A percentile compares a stretch with the other conserved stretches of the same genome.
These are phyloP conservation scores for Sindora glabra DNA, from an alignment of 306 rosid genomes.

Conservation along the genomic window DNA sequence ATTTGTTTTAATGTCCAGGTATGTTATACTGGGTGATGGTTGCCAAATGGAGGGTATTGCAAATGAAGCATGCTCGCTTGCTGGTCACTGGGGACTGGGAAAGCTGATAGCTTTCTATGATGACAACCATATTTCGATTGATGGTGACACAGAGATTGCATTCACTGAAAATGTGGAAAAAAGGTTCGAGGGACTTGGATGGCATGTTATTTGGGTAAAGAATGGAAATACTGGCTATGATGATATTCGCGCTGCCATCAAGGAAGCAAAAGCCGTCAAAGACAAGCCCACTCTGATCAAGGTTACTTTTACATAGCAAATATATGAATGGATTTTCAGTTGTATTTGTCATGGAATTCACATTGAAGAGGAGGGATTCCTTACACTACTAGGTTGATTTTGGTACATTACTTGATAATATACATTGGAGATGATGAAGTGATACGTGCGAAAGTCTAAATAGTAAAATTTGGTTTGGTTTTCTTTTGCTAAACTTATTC, in stretches of 20 bases:
- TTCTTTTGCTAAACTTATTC: not conserved
- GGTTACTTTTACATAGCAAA: too few species aligned
- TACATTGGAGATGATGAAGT: not conserved
- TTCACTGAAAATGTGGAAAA: constrained; percentile 81
- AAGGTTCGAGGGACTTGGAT: constrained; percentile 96
- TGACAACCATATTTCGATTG: constrained; percentile 97
- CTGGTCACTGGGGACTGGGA: constrained; percentile 99
- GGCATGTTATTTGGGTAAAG: constrained; percentile 99
- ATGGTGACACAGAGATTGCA: constrained; percentile 92
- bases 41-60: constrained; percentile 99
- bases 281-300: constrained; percentile 95
- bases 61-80: constrained; percentile 84
- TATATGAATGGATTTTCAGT: too few species aligned
- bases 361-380: constrained; percentile 1
- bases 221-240: constrained; percentile 97
- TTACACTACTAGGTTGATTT: not conserved
- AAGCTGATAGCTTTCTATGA: constrained; percentile 90
- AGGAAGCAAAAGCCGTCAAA: constrained; percentile 92
- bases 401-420: not conserved
- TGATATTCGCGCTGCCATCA: constrained; percentile 93
- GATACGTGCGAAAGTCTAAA: not conserved
- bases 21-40: constrained; percentile 87
- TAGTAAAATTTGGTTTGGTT: not conserved
- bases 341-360: constrained; percentile 8
- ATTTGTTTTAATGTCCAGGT: constrained; percentile 35